Evolutionary conservation across 805 yeast species (phyloP), one percentile per base, ranked within the genome.

Genomic region (Phaffomyces antillensis): DNA sequence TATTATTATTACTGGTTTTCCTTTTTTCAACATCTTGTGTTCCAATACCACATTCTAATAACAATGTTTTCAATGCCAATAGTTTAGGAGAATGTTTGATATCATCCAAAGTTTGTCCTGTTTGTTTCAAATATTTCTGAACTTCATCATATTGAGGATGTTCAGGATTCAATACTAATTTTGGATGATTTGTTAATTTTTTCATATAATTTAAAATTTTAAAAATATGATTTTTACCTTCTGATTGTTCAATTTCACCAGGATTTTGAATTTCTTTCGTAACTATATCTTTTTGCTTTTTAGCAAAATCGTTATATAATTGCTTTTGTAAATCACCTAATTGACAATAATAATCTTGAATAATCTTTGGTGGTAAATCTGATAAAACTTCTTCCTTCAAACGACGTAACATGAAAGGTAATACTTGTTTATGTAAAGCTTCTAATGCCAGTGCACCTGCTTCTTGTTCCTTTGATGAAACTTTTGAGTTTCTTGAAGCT

Each of bases 141-240:
- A 87, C 86, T 53, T 83, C 86, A 5, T 65, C 65, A 55, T 74
- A 83, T 60, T 86, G 88, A 3, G 97, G 97, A 67, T 89, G 97
- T 45, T 75, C 76, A 5, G 85, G 80, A 13, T 86, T 79, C 43
- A 91, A 66, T 10, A 93, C 97, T 48, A 93, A 75, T 3, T 96
- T 83, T 5, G 99, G 99, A 65, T 93, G 98, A 57, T 95, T 95
- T 68, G 99, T 93, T 44, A 93, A 71, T 63, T 93, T 93, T 53
- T 99, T 77, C 96, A 93, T 88, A 62, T 93, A 93, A 63, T 93
- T 97, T 56, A 93, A 74, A 0, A 96, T 97, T 62, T 93, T 98
- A 82, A 93, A 93, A 49, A 95, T 87, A 62, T 95, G 99, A 47
- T 89, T 89, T 60, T 89, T 88, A 32, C 75, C 76, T 42, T 73